A percentile compares a stretch with the other conserved stretches of the same genome.
Evolutionary conservation across 169 alveolate genomes (phyloP).

Genomic region (Cryptosporidium parvum): DNA sequence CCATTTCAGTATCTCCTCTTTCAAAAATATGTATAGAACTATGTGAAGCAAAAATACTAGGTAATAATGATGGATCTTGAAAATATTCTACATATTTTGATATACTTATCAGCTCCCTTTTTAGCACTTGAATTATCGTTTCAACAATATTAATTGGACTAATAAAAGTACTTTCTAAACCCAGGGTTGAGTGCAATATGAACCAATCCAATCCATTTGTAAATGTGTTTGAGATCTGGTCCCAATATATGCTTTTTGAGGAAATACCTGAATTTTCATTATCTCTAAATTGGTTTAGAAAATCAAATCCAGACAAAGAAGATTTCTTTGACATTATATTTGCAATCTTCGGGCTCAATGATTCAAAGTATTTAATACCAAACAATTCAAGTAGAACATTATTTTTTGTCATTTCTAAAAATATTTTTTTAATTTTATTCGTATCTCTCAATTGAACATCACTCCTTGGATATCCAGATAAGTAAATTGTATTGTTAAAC

Average conservation of each 20-base stretch:
- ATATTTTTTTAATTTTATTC: background rate
- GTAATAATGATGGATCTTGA: slow-evolving; percentile 52
- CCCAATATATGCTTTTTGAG: slow-evolving; percentile 33
- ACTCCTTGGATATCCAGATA: slow-evolving; percentile 42
- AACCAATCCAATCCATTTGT: slow-evolving; percentile 75
- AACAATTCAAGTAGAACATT: background rate
- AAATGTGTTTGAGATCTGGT: slow-evolving; percentile 17
- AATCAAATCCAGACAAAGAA: slow-evolving; percentile 27
- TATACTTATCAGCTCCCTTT: background rate
- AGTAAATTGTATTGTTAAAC: background rate
- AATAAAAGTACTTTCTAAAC: slow-evolving; percentile 31
- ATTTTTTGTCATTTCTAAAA: background rate
- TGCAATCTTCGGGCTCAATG: background rate
- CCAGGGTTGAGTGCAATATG: background rate
- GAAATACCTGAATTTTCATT: slow-evolving; percentile 16
- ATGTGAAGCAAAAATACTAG: background rate
- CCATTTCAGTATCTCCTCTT: background rate
- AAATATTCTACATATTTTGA: slow-evolving; percentile 1
- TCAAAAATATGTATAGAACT: background rate
- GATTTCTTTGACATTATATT: slow-evolving; percentile 15
- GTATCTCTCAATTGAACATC: slow-evolving; percentile 32
- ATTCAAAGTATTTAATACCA: background rate
- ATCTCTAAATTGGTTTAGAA: background rate
- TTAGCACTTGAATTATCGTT: slow-evolving; percentile 7
- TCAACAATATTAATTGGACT: slow-evolving; percentile 8